Evolutionary conservation across 495 filamentous ascomycete genomes (phyloP), one percentile per base, ranked within the genome.

Genomic region (Trichoderma gamsii): DNA sequence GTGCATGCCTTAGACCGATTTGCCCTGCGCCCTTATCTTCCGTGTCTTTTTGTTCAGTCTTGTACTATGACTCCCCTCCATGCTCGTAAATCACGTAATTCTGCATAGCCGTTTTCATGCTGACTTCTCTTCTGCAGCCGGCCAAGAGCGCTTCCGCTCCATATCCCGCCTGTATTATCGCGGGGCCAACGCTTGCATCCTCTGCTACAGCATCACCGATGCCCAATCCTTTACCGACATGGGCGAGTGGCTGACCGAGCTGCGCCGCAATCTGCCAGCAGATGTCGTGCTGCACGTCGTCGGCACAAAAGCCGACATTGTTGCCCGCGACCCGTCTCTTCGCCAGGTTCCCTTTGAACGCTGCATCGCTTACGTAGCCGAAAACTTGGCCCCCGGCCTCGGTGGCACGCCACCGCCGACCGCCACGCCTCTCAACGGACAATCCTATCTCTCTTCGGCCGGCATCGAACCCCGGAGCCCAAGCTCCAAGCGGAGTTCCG

Each of bases 141-240:
- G 95, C 59, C 95, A 97, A 73, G 95, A 99, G 81, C 87, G 95
- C 15, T 99, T 97, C 76, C 89, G 95, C 68, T 90, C 87, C 32
- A 97, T 99, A 67, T 95, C 92, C 15, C 88, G 92, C 35, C 86
- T 97, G 41, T 99, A 99, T 79, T 99, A 99, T 79, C 87, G 93
- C 72, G 92, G 92, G 74, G 95, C 95, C 51, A 93, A 97, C 76
- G 95, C 94, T 29, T 94, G 91, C 70, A 89, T 99, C 67, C 87
- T 99, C 44, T 97, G 91, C 82, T 99, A 99, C 79, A 89, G 90
- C 78, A 96, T 99, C 72, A 96, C 93, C 49, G 88, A 92, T 76
- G 89, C 89, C 63, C 77, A 85, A 63, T 95, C 90, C 68, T 99
- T 97, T 77, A 82, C 87, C 66, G 93, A 97, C 76, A 97, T 99